A percentile compares a stretch with the other conserved stretches of the same genome.
These are phyloP conservation scores for Achlya hypogyna DNA, from an alignment of 352 stramenopile species.

Conservation along the genomic window DNA sequence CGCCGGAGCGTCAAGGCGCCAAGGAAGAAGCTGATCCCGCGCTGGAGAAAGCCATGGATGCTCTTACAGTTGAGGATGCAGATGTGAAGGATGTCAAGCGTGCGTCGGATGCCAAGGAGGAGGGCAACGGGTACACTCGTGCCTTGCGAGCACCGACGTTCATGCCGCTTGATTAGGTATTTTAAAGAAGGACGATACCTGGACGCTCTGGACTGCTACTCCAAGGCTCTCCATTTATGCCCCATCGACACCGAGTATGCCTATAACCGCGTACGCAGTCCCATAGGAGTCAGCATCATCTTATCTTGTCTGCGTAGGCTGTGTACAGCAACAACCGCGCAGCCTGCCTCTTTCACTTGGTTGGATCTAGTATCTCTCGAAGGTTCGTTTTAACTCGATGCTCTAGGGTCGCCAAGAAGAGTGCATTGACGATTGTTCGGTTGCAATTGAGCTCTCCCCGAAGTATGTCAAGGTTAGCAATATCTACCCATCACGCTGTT, in stretches of 20 bases:
- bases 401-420: conserved; percentile 62
- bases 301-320: conserved; percentile 36
- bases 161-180: conserved; percentile 32
- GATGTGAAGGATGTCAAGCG: conserved; percentile 43
- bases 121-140: conserved; percentile 65
- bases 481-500: not conserved
- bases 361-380: conserved; percentile 3
- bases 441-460: conserved; percentile 90
- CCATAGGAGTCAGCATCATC: not conserved
- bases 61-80: conserved; percentile 13
- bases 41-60: conserved; percentile 1
- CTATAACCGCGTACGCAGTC: conserved; percentile 51
- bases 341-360: conserved; percentile 60
- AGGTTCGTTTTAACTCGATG: not conserved
- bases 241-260: conserved; percentile 62
- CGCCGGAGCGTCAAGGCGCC: conserved; percentile 28
- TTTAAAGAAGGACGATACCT: conserved; percentile 59
- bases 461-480: conserved; percentile 90
- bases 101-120: conserved; percentile 63
- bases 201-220: conserved; percentile 82
- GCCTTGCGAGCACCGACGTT: not conserved
- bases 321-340: conserved; percentile 84
- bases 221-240: conserved; percentile 68
- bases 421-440: conserved; percentile 90
- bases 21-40: conserved; percentile 18